A percentile compares a stretch with the other conserved stretches of the same genome.
These are phyloP conservation scores for Peronospora belbahrii DNA, from an alignment of 352 stramenopile species.

Conservation along the genomic window DNA sequence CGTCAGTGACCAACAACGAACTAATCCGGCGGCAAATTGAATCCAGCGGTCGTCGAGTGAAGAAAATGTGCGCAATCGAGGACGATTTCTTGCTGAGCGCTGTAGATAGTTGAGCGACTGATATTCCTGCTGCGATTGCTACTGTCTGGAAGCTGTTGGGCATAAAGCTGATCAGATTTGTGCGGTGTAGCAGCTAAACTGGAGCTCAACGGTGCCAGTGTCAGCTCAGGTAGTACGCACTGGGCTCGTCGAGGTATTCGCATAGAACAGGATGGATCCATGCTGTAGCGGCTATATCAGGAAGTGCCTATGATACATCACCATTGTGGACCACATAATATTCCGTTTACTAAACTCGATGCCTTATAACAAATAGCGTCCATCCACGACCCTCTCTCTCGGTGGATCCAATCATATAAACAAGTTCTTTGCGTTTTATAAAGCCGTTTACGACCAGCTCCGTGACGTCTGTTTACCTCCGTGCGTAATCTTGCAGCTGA, in stretches of 20 bases:
- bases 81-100: constrained; percentile 19
- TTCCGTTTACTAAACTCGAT: no score
- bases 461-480: no score
- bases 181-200: constrained; percentile 4
- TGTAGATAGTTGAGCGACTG: not conserved
- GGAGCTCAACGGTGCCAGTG: constrained; percentile 15
- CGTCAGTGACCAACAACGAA: constrained; percentile 17
- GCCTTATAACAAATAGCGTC: no score
- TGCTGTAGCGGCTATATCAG: no score
- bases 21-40: constrained; percentile 31
- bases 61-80: constrained; percentile 36
- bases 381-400: no score
- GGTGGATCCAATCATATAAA: no score
- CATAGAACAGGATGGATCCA: constrained; percentile 8
- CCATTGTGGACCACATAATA: no score
- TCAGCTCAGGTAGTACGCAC: constrained; percentile 17
- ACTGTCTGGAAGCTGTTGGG: constrained; percentile 3
- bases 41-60: constrained; percentile 38
- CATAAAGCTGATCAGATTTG: constrained; percentile 16
- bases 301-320: no score
- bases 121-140: constrained; percentile 6
- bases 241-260: constrained; percentile 9
- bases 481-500: no score
- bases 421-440: no score
- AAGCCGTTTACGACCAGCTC: no score